Conservation (phyloP, 2,329 filamentous ascomycete species). For the Cadophora luteo-olivacea region DNA sequence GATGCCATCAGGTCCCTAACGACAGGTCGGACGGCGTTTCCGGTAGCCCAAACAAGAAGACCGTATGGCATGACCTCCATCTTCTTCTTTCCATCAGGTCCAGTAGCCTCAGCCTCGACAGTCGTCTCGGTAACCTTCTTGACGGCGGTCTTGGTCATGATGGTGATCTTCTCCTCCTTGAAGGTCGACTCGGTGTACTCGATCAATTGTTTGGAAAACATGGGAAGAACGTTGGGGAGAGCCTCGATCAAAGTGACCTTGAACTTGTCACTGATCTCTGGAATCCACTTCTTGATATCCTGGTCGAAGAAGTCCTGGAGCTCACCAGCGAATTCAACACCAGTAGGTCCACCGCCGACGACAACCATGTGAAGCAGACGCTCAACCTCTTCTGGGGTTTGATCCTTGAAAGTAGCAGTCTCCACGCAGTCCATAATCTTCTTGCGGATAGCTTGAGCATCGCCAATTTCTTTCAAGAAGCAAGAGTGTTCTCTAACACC, state of each 20-base stretch:
- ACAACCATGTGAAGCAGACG: slow-evolving; percentile 98
- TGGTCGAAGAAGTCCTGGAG: slow-evolving; percentile 99
- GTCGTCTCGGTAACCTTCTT: slow-evolving; percentile 94
- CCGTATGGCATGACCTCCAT: slow-evolving; percentile 87
- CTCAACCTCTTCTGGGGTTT: slow-evolving; percentile 85
- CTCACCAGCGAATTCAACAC: slow-evolving; percentile 98
- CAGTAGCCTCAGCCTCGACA: slow-evolving; percentile 86
- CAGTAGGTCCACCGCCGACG: slow-evolving; percentile 90
- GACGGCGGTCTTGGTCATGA: slow-evolving; percentile 98
- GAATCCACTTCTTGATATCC: slow-evolving; percentile 97
- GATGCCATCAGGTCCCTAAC: slow-evolving; percentile 90
- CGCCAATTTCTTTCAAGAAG: slow-evolving; percentile 97
- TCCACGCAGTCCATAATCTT: slow-evolving; percentile 99
- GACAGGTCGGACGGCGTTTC: slow-evolving; percentile 89
- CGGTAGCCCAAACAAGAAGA: slow-evolving; percentile 96
- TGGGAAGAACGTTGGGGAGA: slow-evolving; percentile 92
- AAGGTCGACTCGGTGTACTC: slow-evolving; percentile 99
- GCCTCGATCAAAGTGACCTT: slow-evolving; percentile 97
- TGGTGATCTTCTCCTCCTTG: slow-evolving; percentile 97
- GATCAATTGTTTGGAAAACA: slow-evolving; percentile 98
- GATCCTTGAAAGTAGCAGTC: slow-evolving; percentile 97
- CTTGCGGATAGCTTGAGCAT: slow-evolving; percentile 95
- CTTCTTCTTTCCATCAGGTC: slow-evolving; percentile 84
- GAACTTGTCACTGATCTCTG: slow-evolving; percentile 93
- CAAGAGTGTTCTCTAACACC: slow-evolving; percentile 94